Base-by-base conservation (phyloP, 495 filamentous ascomycete species). In the Astrocystis sublimbata region DNA sequence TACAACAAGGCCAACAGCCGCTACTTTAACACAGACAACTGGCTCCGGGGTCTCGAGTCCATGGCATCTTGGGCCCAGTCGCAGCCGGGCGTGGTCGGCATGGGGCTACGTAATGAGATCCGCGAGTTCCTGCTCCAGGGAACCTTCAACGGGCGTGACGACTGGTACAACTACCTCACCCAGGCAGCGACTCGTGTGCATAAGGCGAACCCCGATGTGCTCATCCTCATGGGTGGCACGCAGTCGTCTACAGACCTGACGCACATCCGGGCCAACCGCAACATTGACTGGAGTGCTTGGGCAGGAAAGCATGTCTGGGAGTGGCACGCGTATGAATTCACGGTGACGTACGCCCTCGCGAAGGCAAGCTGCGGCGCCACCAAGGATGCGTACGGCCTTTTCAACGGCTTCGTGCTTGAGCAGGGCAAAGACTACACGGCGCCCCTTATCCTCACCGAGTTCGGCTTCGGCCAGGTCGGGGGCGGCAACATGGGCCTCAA, bases 281-380 rank as follows among this genome's bases (percentile, higher is more conserved):
- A 68, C 42, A 72, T 81, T 46, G 78, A 80, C 65, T 76, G 73
- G 42, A 60, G 52, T 28, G 72, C 64, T 15, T 81, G 76, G 74
- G 40, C 47, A 41, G 72, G 71, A 28, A 82, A 83, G 64, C 72
- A 76, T 41, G 79, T 83, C 2, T 83, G 79, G 78, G 80, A 83
- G 68, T 79, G 76, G 72, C 79, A 83, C 69, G 76, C 77, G 31
- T 82, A 83, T 70, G 68, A 65, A 42, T 81, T 79, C 65, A 80
- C 77, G n/a, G 74, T 81, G 0, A 79, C 72, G 1, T 78, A 73
- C 60, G 72, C 73, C 13, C 65, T 75, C 33, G 59, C 68, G 10
- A 71, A 75, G 55, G 64, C 63, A 10, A 75, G 67, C 60, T 83
- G 79, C 67, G 73, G 70, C 49, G 8, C 72, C 38, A 61, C 76